A percentile compares a stretch with the other conserved stretches of the same genome.
phyloP scores from a whole-genome alignment of 2,329 filamentous ascomycete genomes.

The Taxawa tesnikishii region DNA sequence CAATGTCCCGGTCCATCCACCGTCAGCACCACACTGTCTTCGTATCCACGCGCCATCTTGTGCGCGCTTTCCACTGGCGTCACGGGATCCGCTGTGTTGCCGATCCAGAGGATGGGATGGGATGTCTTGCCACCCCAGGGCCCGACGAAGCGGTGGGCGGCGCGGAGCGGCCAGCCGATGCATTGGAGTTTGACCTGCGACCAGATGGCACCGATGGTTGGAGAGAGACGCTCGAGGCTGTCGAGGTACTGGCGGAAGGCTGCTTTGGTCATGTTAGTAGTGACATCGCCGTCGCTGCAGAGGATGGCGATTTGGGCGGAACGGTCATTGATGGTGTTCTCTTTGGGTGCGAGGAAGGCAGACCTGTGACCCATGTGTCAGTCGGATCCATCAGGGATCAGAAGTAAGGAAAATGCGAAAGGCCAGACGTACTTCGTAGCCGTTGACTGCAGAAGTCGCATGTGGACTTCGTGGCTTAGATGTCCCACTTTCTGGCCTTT shows the following conservation, averaged over 20 bases:
- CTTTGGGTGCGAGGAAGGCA: too few species aligned
- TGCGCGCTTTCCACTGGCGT: conserved; percentile 23
- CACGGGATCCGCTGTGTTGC: conserved; percentile 21
- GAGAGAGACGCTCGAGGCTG: conserved; percentile 19
- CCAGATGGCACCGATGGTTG: conserved; percentile 26
- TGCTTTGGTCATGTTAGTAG: neutral
- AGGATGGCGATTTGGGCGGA: neutral
- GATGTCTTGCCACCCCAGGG: conserved; percentile 15
- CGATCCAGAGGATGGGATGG: conserved; percentile 18
- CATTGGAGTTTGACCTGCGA: conserved; percentile 24
- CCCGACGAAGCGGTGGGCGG: conserved; percentile 21
- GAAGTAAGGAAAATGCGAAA: too few species aligned
- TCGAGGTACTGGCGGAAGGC: conserved; percentile 8
- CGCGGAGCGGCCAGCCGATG: conserved; percentile 22
- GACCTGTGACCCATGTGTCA: too few species aligned
- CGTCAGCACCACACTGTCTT: conserved; percentile 30
- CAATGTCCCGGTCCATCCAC: conserved; percentile 26
- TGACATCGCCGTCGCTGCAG: neutral
- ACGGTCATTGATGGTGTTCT: too few species aligned
- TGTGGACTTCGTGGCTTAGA: too few species aligned
- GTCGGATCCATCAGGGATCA: too few species aligned
- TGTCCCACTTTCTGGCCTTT: too few species aligned
- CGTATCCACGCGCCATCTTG: conserved; percentile 29
- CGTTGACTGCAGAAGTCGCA: too few species aligned
- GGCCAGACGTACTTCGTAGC: too few species aligned